phyloP scores from a whole-genome alignment of 352 stramenopile genomes.

The Phytopythium ostracodes region DNA sequence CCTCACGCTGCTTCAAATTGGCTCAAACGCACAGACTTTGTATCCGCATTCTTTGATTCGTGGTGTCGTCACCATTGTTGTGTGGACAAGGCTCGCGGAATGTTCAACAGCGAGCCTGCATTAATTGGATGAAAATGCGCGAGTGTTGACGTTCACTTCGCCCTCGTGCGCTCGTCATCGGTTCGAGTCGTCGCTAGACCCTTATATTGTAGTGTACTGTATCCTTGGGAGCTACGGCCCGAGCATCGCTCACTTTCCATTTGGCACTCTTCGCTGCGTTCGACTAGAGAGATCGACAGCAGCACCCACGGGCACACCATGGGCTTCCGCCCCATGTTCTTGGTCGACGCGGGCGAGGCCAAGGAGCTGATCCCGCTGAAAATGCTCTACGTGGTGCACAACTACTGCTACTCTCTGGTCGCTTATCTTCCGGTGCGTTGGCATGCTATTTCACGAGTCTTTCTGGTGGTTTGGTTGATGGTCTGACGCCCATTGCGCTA shows the following conservation, averaged over 20 bases:
- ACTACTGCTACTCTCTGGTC: conserved; percentile 21
- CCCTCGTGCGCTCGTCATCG: not conserved
- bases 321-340: conserved; percentile 14
- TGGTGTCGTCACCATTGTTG: too few relatives aligned
- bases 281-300: not conserved
- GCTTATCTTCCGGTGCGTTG: conserved; percentile 20
- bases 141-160: not conserved
- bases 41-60: too few relatives aligned
- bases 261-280: not conserved
- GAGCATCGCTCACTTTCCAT: not conserved
- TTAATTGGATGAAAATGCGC: too few relatives aligned
- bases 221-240: not conserved
- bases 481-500: too few relatives aligned
- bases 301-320: conserved; percentile 9
- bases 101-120: too few relatives aligned
- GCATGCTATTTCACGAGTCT: not conserved
- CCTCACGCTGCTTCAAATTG: too few relatives aligned
- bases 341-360: conserved; percentile 21
- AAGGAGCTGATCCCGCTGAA: conserved; percentile 21
- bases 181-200: too few relatives aligned
- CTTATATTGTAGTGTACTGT: too few relatives aligned
- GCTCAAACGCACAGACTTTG: too few relatives aligned
- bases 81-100: too few relatives aligned
- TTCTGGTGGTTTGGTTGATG: too few relatives aligned
- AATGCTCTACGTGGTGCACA: conserved; percentile 15